Conservation (phyloP, 2,329 filamentous ascomycete genomes). For the Scedosporium dehoogii region DNA sequence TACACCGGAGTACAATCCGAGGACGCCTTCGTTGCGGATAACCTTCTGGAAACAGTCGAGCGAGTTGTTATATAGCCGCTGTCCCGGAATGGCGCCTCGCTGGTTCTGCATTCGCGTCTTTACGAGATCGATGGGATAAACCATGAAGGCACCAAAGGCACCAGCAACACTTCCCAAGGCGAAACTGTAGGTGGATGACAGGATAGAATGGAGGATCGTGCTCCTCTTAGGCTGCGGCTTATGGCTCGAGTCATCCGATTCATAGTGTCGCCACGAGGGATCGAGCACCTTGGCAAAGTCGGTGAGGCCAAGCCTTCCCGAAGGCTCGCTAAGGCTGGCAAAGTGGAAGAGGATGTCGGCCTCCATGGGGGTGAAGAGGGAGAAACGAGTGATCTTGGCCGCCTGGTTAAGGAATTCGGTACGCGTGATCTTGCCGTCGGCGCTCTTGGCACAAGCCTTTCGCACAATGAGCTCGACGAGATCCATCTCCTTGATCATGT, state of each 20-base stretch:
- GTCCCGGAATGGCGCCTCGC: slow-evolving; percentile 68
- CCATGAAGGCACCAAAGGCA: slow-evolving; percentile 98
- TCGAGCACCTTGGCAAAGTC: slow-evolving; percentile 96
- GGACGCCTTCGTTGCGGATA: slow-evolving; percentile 80
- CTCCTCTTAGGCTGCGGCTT: slow-evolving; percentile 15
- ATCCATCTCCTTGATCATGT: slow-evolving; percentile 96
- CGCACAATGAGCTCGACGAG: slow-evolving; percentile 88
- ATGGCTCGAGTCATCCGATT: slow-evolving; percentile 33
- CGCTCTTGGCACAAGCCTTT: slow-evolving; percentile 72
- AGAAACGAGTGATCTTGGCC: slow-evolving; percentile 82
- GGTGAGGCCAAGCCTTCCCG: slow-evolving; percentile 67
- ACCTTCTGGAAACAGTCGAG: slow-evolving; percentile 93
- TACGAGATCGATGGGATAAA: slow-evolving; percentile 96
- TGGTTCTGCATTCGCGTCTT: slow-evolving; percentile 99
- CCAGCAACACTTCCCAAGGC: slow-evolving; percentile 79
- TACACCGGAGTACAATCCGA: slow-evolving; percentile 87
- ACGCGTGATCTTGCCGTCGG: slow-evolving; percentile 86
- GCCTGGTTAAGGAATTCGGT: slow-evolving; percentile 94
- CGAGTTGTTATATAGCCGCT: slow-evolving; percentile 93
- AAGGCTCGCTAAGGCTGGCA: slow-evolving; percentile 81
- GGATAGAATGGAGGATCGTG: slow-evolving; percentile 46
- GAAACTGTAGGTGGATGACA: slow-evolving; percentile 78
- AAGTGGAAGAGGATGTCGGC: slow-evolving; percentile 99
- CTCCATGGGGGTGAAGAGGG: slow-evolving; percentile 96
- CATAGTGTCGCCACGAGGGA: slow-evolving; percentile 71